Conservation (phyloP, 176 grass and related monocot species). For the Oryza rufipogon region DNA sequence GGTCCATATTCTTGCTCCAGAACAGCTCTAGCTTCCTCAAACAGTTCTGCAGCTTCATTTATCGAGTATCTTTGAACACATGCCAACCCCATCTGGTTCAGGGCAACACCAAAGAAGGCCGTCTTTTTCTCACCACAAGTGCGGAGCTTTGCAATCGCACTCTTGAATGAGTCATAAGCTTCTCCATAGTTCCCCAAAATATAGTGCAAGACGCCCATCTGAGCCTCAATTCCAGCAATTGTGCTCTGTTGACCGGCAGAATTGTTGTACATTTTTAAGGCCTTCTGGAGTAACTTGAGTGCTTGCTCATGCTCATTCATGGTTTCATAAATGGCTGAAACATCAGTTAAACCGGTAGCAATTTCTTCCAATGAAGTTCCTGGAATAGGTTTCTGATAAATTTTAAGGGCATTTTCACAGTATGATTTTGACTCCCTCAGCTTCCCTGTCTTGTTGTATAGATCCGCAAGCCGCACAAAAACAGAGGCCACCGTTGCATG, state of each 20-base stretch:
- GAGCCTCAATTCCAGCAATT: conserved; percentile 90
- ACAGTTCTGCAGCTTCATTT: conserved; percentile 81
- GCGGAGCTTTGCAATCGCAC: conserved; percentile 78
- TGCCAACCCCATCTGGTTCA: conserved; percentile 93
- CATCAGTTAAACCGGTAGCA: conserved; percentile 81
- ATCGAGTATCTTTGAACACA: conserved; percentile 87
- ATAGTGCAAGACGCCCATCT: conserved; percentile 94
- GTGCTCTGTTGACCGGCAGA: conserved; percentile 87
- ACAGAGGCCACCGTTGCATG: conserved; percentile 92
- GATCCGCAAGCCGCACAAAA: conserved; percentile 88
- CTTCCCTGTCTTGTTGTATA: conserved; percentile 93
- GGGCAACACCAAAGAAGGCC: conserved; percentile 84
- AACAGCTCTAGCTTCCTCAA: conserved; percentile 90
- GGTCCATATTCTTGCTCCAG: conserved; percentile 93
- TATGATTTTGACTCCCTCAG: conserved; percentile 90
- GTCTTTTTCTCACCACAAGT: conserved; percentile 92
- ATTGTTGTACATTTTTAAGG: conserved; percentile 85
- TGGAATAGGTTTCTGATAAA: conserved; percentile 90
- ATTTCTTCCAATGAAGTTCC: conserved; percentile 91
- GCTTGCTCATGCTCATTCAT: conserved; percentile 98
- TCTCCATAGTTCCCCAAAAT: conserved; percentile 77
- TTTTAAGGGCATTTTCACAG: conserved; percentile 94
- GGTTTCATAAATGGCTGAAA: conserved; percentile 93
- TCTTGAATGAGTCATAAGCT: conserved; percentile 83
- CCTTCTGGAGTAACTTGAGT: conserved; percentile 92